Conservation (phyloP, 2,329 filamentous ascomycete species). For the Cladosporium oxysporum region DNA sequence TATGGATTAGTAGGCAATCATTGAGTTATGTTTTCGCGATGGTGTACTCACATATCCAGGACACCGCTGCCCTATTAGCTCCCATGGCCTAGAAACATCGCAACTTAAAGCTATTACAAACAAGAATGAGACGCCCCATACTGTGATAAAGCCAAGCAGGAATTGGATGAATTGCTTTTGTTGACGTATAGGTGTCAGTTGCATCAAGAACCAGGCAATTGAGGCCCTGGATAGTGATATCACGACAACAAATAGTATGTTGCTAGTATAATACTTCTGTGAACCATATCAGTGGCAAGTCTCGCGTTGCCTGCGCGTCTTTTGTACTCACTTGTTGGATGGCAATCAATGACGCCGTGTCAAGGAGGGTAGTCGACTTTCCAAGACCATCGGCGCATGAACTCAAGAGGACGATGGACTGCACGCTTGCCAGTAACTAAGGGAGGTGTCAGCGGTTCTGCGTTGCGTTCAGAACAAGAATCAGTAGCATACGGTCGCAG, state of each 20-base stretch:
- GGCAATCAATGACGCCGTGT: not conserved
- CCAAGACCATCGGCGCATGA: not conserved
- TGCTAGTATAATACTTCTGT: slow-evolving; percentile 22
- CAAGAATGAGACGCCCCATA: not conserved
- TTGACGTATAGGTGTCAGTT: slow-evolving; percentile 20
- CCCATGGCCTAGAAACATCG: not conserved
- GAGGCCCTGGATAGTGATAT: slow-evolving; percentile 20
- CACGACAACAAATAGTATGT: slow-evolving; percentile 21
- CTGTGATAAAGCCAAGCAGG: not conserved
- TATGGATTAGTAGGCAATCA: not conserved
- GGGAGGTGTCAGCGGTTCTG: not conserved
- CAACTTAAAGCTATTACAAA: not conserved
- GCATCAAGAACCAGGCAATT: slow-evolving; percentile 21
- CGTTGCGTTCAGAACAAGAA: not conserved
- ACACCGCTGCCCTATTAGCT: not conserved
- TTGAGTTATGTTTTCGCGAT: not conserved
- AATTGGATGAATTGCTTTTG: slow-evolving; percentile 11
- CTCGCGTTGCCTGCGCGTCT: not conserved
- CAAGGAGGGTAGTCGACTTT: not conserved
- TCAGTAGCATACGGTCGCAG: slow-evolving; percentile 6
- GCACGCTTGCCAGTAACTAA: not conserved
- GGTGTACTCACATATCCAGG: not conserved
- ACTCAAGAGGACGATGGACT: not conserved
- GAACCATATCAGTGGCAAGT: not conserved
- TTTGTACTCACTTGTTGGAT: not conserved